Evolutionary conservation across 208 protist genomes (phyloP).

Genomic region (Acanthamoeba lenticulata): DNA sequence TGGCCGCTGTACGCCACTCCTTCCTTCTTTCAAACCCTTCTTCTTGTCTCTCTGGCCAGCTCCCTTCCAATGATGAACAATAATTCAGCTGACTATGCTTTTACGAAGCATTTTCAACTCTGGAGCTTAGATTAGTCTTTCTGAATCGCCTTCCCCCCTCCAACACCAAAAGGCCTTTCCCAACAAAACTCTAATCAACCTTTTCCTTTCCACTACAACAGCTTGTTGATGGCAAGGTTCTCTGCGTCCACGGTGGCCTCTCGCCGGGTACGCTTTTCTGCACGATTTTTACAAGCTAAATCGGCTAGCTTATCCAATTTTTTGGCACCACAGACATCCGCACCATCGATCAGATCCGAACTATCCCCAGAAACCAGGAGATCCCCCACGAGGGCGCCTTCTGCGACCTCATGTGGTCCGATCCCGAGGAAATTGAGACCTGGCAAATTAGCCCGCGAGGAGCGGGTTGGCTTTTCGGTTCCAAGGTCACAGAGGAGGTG

Average conservation of each 20-base stretch:
- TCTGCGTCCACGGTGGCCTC: constrained; percentile 93
- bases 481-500: constrained; percentile 83
- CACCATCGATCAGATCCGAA: constrained; percentile 92
- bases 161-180: too few relatives aligned
- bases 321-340: constrained; percentile 74
- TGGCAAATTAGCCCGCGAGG: constrained; percentile 90
- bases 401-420: constrained; percentile 92
- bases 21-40: not conserved
- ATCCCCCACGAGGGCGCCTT: constrained; percentile 93
- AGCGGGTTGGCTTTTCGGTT: constrained; percentile 93
- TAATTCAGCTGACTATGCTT: constrained; percentile 9
- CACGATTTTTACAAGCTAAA: not conserved
- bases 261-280: constrained; percentile 85
- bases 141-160: not conserved
- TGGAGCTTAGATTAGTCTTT: constrained; percentile 60
- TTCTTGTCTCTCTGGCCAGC: not conserved
- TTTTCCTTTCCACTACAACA: too few relatives aligned
- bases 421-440: constrained; percentile 92
- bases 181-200: too few relatives aligned
- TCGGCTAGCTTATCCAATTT: not conserved
- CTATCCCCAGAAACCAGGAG: constrained; percentile 90
- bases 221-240: constrained; percentile 88
- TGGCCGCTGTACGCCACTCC: constrained; percentile 86
- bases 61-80: not conserved
- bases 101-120: not conserved